Conservation (phyloP, 139 green algal genomes). For the Closterium sp. region DNA sequence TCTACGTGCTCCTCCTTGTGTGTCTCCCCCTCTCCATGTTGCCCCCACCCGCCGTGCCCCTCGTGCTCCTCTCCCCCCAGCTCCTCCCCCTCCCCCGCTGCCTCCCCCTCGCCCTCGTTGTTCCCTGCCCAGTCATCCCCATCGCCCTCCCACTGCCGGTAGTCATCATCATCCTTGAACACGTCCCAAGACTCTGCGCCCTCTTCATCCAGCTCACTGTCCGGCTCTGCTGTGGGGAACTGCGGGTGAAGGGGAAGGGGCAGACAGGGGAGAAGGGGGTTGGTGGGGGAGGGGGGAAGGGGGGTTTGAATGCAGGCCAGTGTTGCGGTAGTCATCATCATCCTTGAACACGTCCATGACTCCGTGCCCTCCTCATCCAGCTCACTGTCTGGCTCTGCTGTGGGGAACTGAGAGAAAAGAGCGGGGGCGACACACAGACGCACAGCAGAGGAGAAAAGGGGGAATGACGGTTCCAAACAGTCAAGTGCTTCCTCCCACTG, state of each 20-base stretch:
- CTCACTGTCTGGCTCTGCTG: background rate
- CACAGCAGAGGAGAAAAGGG: too few relatives aligned
- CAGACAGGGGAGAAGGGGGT: too few relatives aligned
- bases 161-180: constrained; percentile 46
- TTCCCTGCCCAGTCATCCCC: background rate
- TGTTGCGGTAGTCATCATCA: too few relatives aligned
- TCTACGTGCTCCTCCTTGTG: constrained; percentile 9
- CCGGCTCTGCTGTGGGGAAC: background rate
- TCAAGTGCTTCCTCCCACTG: background rate
- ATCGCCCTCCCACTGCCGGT: background rate
- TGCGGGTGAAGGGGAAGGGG: too few relatives aligned
- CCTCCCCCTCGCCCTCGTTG: background rate
- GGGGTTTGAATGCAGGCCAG: too few relatives aligned
- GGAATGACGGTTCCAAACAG: too few relatives aligned
- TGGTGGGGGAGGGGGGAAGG: too few relatives aligned
- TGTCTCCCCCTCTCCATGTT: background rate
- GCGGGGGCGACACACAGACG: background rate
- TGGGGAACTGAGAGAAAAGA: background rate
- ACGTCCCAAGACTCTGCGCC: constrained; percentile 64
- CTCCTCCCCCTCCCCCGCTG: background rate
- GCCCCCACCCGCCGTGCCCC: background rate
- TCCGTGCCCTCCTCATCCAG: constrained; percentile 64
- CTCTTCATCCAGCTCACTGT: constrained; percentile 52
- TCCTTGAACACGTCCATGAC: constrained; percentile 65
- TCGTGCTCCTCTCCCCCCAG: background rate